A percentile compares a stretch with the other conserved stretches of the same genome.
phyloP scores from a whole-genome alignment of 306 rosid species.

The Arachis stenosperma region DNA sequence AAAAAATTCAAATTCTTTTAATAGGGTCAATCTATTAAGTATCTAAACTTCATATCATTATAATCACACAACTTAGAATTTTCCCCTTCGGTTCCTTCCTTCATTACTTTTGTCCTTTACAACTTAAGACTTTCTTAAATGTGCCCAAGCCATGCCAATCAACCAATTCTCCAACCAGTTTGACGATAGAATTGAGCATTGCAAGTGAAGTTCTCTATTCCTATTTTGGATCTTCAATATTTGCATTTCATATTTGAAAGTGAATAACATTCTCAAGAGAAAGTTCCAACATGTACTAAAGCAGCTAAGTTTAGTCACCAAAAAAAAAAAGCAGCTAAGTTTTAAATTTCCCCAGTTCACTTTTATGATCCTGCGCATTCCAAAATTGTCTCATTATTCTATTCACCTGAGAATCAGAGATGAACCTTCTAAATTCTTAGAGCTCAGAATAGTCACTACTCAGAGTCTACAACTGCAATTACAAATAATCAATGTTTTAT shows the following conservation, averaged over 20 bases:
- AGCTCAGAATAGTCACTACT: not conserved
- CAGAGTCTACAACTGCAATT: conserved; percentile 1
- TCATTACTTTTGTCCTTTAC: not conserved
- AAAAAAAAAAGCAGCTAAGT: not conserved
- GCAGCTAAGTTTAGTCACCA: not conserved
- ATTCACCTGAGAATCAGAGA: conserved; percentile 2
- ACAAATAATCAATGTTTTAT: not conserved
- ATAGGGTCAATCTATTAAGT: not conserved
- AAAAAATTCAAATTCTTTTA: not conserved
- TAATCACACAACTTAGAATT: not conserved
- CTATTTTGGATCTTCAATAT: not conserved
- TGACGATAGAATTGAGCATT: conserved; percentile 16
- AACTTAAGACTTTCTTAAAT: not conserved
- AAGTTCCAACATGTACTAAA: not conserved
- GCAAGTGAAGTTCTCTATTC: not conserved
- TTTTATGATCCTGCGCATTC: conserved; percentile 7
- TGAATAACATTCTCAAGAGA: not conserved
- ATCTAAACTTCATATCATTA: conserved; percentile 12
- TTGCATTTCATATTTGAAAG: not conserved
- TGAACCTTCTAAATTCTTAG: conserved; percentile 16
- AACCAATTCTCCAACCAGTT: conserved; percentile 27
- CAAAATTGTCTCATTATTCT: not conserved
- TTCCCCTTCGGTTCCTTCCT: not conserved
- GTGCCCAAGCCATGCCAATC: conserved; percentile 3
- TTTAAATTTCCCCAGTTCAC: not conserved